Conservation (phyloP, 177 flowering plant genomes). For the Tripterygium wilfordii region DNA sequence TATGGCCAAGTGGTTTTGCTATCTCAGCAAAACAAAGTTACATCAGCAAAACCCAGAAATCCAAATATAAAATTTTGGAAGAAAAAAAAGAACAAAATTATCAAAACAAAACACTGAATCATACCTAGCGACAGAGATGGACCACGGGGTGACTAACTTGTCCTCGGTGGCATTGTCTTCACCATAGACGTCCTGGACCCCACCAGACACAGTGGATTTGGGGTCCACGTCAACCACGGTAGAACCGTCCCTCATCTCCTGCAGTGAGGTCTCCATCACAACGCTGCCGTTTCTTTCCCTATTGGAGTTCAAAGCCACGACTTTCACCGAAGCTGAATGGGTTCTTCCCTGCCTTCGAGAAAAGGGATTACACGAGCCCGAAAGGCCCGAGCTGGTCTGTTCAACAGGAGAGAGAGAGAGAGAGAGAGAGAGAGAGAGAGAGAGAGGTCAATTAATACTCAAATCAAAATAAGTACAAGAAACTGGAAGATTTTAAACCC, state of each 20-base stretch:
- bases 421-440: neutral
- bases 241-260: slow-evolving; percentile 25
- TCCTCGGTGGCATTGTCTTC: slow-evolving; percentile 69
- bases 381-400: slow-evolving; percentile 34
- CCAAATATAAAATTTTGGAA: too few relatives aligned
- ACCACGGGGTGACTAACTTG: slow-evolving; percentile 69
- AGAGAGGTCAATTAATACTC: neutral
- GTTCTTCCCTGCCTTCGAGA: slow-evolving; percentile 16
- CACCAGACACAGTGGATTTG: slow-evolving; percentile 36
- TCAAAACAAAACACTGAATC: neutral
- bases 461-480: neutral
- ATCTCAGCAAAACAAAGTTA: too few relatives aligned
- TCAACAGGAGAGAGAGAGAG: neutral
- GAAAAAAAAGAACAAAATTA: neutral
- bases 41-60: too few relatives aligned
- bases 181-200: slow-evolving; percentile 50
- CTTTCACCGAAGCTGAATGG: slow-evolving; percentile 15
- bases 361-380: slow-evolving; percentile 18
- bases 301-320: slow-evolving; percentile 21
- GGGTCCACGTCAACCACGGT: slow-evolving; percentile 21
- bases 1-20: too few relatives aligned
- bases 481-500: neutral
- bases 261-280: slow-evolving; percentile 31
- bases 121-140: slow-evolving; percentile 64
- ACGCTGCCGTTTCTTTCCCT: slow-evolving; percentile 30